Percentiles rank a stretch among this genome's conserved stretches.
Conservation (phyloP, 768 basidiomycete genomes). For the Collybiopsis confluens region DNA sequence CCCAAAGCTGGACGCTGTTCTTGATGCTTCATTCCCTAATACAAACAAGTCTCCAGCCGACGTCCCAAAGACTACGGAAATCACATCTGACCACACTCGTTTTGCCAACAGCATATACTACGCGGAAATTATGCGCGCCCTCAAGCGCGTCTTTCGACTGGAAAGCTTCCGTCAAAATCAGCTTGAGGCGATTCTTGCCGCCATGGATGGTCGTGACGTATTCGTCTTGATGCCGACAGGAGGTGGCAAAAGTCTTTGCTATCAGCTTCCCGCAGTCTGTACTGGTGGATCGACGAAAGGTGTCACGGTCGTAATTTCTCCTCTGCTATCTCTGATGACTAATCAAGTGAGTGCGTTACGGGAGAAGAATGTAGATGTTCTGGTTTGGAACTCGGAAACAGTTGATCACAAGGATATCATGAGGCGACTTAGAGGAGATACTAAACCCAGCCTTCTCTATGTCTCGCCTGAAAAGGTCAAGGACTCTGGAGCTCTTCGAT, state of each 20-base stretch:
- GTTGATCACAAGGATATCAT: slow-evolving; percentile 36
- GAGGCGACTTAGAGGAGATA: slow-evolving; percentile 38
- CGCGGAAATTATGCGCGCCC: slow-evolving; percentile 48
- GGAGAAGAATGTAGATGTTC: slow-evolving; percentile 63
- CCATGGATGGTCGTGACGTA: slow-evolving; percentile 77
- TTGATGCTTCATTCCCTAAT: slow-evolving; percentile 14
- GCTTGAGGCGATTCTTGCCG: slow-evolving; percentile 77
- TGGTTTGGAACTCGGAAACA: slow-evolving; percentile 61
- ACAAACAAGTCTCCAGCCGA: slow-evolving; percentile 13
- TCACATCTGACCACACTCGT: slow-evolving; percentile 9
- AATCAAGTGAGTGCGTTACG: slow-evolving; percentile 78
- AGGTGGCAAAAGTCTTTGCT: slow-evolving; percentile 86
- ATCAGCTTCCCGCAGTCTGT: slow-evolving; percentile 88
- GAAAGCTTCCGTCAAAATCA: slow-evolving; percentile 76
- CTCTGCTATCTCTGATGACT: slow-evolving; percentile 81
- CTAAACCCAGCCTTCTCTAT: slow-evolving; percentile 71
- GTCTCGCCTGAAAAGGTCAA: slow-evolving; percentile 89
- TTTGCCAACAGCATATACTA: slow-evolving; percentile 27
- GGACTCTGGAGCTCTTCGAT: slow-evolving; percentile 51
- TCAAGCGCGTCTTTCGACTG: slow-evolving; percentile 61
- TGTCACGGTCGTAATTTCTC: slow-evolving; percentile 87
- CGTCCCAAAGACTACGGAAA: slow-evolving; percentile 2
- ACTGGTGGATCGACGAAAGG: slow-evolving; percentile 65
- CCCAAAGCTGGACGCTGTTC: slow-evolving; percentile 23
- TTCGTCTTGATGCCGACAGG: slow-evolving; percentile 97